phyloP scores from a whole-genome alignment of 2,329 filamentous ascomycete genomes.

The Aspergillus unguis region DNA sequence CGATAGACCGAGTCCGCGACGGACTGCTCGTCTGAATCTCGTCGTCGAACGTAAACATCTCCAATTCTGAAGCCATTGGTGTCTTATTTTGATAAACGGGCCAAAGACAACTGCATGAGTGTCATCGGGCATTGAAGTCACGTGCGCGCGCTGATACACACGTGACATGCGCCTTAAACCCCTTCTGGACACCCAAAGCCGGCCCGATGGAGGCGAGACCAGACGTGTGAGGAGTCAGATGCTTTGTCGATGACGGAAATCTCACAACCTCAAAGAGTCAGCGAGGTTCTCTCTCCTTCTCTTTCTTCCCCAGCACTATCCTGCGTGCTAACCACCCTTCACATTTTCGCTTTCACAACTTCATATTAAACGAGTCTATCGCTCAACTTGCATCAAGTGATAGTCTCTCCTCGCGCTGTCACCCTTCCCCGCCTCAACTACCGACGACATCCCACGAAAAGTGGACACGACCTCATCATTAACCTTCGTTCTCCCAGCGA shows the following conservation, averaged over 20 bases:
- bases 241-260: slow-evolving; percentile 22
- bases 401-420: slow-evolving; percentile 4
- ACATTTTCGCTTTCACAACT: slow-evolving; percentile 3
- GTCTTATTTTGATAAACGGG: not conserved
- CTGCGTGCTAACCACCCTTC: slow-evolving; percentile 14
- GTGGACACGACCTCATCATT: slow-evolving; percentile 19
- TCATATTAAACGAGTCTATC: not conserved
- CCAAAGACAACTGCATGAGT: not conserved
- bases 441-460: slow-evolving; percentile 16
- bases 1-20: not conserved
- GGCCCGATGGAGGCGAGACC: slow-evolving; percentile 15
- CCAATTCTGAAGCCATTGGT: not conserved
- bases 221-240: slow-evolving; percentile 16
- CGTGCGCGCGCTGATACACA: not conserved
- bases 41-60: not conserved
- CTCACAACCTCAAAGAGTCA: slow-evolving; percentile 16
- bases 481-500: not conserved
- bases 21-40: not conserved
- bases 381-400: not conserved
- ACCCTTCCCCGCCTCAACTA: slow-evolving; percentile 19
- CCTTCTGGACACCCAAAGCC: slow-evolving; percentile 1
- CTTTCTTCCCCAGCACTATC: slow-evolving; percentile 14
- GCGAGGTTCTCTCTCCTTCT: slow-evolving; percentile 9
- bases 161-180: slow-evolving; percentile 5
- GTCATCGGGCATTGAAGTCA: not conserved